phyloP scores from a whole-genome alignment of 192 early-diverging fungal species.

The Fimicolochytrium jonesii region DNA sequence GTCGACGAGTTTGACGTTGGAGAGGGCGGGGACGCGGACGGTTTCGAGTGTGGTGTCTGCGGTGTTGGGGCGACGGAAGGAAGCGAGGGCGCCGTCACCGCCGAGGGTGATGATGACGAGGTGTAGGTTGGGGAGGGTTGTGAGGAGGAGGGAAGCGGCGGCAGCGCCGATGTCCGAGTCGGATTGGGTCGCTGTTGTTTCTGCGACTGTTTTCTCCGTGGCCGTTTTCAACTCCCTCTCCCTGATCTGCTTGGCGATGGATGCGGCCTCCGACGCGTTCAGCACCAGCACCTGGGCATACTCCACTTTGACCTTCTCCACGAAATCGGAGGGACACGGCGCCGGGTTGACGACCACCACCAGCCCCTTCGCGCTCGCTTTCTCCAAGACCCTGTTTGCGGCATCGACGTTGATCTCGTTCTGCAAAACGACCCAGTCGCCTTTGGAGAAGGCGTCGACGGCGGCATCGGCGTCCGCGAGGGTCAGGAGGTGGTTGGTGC shows the following conservation, averaged over 20 bases:
- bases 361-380: slow-evolving; percentile 37
- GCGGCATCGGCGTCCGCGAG: slow-evolving; percentile 31
- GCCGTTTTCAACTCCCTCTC: too few relatives aligned
- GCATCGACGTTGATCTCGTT: slow-evolving; percentile 70
- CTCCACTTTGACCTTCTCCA: slow-evolving; percentile 39
- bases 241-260: slow-evolving; percentile 20
- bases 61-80: slow-evolving; percentile 18
- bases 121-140: slow-evolving; percentile 40
- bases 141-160: slow-evolving; percentile 30
- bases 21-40: slow-evolving; percentile 38
- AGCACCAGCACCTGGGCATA: slow-evolving; percentile 71
- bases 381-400: slow-evolving; percentile 11
- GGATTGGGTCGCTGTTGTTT: too few relatives aligned
- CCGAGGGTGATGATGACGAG: slow-evolving; percentile 70
- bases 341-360: slow-evolving; percentile 82
- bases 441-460: slow-evolving; percentile 47
- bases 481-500: slow-evolving; percentile 33
- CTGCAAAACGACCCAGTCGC: slow-evolving; percentile 81
- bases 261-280: slow-evolving; percentile 72
- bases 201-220: too few relatives aligned
- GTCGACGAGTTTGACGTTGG: slow-evolving; percentile 57
- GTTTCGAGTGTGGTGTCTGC: slow-evolving; percentile 32
- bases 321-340: slow-evolving; percentile 57
- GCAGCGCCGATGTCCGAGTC: background rate
- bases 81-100: slow-evolving; percentile 55